Base-by-base conservation (phyloP, 2,329 filamentous ascomycete species). In the Colletotrichum caudatum region DNA sequence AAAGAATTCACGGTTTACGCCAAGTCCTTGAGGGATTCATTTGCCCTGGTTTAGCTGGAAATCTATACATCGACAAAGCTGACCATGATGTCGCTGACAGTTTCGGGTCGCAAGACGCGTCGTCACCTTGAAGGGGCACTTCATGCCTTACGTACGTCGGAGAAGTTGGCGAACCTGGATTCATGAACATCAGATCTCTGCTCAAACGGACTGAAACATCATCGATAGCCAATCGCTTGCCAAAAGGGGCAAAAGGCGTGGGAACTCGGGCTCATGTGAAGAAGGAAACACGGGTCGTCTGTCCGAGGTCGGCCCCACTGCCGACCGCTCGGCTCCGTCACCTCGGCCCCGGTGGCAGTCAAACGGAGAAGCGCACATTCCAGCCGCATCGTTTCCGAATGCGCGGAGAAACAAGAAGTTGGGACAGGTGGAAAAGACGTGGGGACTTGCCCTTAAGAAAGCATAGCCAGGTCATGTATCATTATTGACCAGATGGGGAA, bases 331-430 rank as follows among this genome's bases (percentile, higher is more conserved):
- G 35, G 35, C 20, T n/a, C 33, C 46, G 64, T 9, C 8, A 29
- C 12, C 26, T 50, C 59, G 29, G 59, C 20, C 37, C 9, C 26
- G 20, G 14, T 35, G 7, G n/a, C 6, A 1, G 33, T 5, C 4
- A 12, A 0, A 5, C 26, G 7, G 39, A 20, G 33, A 20, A n/a
- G 20, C 33, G 12, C 59, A 61, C 20, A 50, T 50, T 7, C 57
- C 5, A 48, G 44, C 44, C 44, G 35, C 14, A 18, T 20, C 8
- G n/a, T 6, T 16, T 8, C 18, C 20, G 35, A 20, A 26, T 18
- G 44, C 64, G 68, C 58, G 64, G 53, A 64, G 64, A 71, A 64
- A 50, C 29, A 59, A 64, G 46, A 71, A 35, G 29, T 60, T 23
- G 16, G 44, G n/a, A 5, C 9, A 12, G 39, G 6, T 33, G 5